Percentiles rank a stretch among this genome's conserved stretches.
These are phyloP conservation scores for Aegilops speltoides DNA, from an alignment of 176 grass and related monocot species.

Conservation along the genomic window DNA sequence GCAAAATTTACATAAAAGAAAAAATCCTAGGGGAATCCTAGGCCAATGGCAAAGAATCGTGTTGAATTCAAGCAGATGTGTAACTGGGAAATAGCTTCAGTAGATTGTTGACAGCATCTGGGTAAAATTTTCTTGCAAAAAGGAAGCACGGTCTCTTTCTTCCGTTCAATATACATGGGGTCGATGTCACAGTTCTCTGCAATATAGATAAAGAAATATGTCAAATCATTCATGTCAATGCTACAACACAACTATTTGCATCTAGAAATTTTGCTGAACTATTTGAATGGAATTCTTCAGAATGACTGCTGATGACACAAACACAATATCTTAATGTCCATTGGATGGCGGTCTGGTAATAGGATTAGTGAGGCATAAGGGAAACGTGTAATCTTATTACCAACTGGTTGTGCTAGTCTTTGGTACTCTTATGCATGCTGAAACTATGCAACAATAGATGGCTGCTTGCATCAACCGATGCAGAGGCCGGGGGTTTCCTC, in stretches of 20 bases:
- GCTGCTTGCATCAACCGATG: not conserved
- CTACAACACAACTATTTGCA: conserved; percentile 4
- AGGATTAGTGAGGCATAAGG: not conserved
- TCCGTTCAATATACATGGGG: conserved; percentile 80
- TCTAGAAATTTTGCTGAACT: conserved; percentile 11
- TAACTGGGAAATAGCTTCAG: conserved; percentile 79
- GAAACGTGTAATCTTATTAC: not conserved
- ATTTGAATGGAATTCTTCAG: not conserved
- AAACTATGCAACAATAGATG: not conserved
- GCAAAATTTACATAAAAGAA: conserved; percentile 66
- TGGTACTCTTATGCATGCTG: not conserved
- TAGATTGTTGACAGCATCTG: conserved; percentile 79
- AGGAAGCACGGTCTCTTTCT: conserved; percentile 93
- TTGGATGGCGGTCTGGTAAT: not conserved
- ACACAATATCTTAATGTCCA: not conserved
- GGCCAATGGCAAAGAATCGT: conserved; percentile 43
- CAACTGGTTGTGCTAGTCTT: not conserved
- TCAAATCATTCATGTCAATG: conserved; percentile 20
- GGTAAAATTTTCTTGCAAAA: conserved; percentile 95
- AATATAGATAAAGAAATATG: conserved; percentile 20
- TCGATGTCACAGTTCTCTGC: conserved; percentile 67
- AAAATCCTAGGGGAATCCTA: conserved; percentile 33
- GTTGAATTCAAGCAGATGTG: conserved; percentile 55
- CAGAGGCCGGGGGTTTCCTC: not conserved
- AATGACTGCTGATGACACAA: not conserved